Evolutionary conservation across 176 grass and related monocot species (phyloP), one percentile per base, ranked within the genome.

Genomic region (Oryza punctata): DNA sequence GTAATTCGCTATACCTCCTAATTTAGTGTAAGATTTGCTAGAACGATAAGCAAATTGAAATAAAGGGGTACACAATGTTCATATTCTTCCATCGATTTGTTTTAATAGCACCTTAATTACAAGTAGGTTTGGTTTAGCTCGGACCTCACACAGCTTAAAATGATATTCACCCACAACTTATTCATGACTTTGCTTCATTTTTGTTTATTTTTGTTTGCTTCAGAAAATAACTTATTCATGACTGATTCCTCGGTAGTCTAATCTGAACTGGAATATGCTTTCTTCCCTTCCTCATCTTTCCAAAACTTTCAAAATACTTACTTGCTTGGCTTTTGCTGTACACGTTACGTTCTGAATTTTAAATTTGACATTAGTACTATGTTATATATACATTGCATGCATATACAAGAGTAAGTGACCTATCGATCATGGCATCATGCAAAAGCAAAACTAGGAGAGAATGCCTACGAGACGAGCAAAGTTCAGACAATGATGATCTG

Each of bases 251-350:
- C 2, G 4, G 28, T 32, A 18, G 14, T 16, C 28, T 41, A 68
- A 67, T 76, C 66, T 78, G 19, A 78, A 63, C 13, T 35, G 21
- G 67, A 80, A 81, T 75, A 75, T 75, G 47, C 79, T 30, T 87
- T 47, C 47, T 40, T 40, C 15, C 49, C 65, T 54, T 87, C 30
- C 40, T 14, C 24, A 12, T 14, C 43, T 57, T 61, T 18, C 10
- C 65, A 82, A 71, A 82, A 24, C 38, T 71, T 26, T 5, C 15
- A 46, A 60, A 52, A 15, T 23, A 41, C 38, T 52, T 40, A 77
- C 43, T 72, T 43, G 0, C 27, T 23, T 72, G 19, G 23, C 2
- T 76, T 38, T 54, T 7, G 10, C 14, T 57, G 63, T 65, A 75
- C 45, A 16, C 40, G 47, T 65, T 26, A 63, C 26, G 23, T 50